These are phyloP conservation scores for Mortierella hygrophila DNA, from an alignment of 192 early-diverging fungal species.

Conservation along the genomic window DNA sequence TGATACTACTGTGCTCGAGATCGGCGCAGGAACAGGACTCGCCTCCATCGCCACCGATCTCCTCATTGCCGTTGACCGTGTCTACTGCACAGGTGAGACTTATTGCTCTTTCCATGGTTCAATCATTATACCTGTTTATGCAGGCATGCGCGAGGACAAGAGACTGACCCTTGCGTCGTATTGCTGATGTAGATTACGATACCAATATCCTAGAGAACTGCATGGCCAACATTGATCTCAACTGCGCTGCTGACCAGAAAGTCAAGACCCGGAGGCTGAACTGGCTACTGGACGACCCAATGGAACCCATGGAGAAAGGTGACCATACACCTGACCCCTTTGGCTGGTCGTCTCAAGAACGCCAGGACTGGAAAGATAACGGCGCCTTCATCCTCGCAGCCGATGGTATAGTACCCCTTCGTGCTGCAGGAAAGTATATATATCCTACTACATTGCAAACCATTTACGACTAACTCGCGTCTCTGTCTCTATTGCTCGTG, in stretches of 20 bases:
- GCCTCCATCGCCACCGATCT: conserved; percentile 32
- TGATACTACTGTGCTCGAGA: conserved; percentile 13
- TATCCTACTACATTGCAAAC: not conserved
- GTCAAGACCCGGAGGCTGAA: conserved; percentile 21
- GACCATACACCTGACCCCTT: conserved; percentile 1
- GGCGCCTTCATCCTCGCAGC: conserved; percentile 44
- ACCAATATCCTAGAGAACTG: conserved; percentile 27
- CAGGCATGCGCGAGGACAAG: not conserved
- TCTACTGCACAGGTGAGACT: conserved; percentile 39
- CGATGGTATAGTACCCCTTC: conserved; percentile 16
- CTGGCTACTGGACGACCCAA: conserved; percentile 37
- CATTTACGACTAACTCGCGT: not conserved
- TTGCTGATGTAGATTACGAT: conserved; percentile 19
- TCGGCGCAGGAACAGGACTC: conserved; percentile 46
- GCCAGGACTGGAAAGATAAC: conserved; percentile 26
- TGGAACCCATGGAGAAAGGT: not conserved
- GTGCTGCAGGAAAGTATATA: not conserved
- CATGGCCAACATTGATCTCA: conserved; percentile 19
- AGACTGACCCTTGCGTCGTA: not conserved
- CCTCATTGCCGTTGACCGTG: not conserved
- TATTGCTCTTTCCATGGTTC: not conserved
- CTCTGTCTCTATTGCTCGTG: not conserved
- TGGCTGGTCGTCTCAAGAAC: conserved; percentile 18
- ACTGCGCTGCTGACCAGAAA: not conserved
- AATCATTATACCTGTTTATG: not conserved